phyloP scores from a whole-genome alignment of 345 rosid genomes.

The Syzygium jambos region DNA sequence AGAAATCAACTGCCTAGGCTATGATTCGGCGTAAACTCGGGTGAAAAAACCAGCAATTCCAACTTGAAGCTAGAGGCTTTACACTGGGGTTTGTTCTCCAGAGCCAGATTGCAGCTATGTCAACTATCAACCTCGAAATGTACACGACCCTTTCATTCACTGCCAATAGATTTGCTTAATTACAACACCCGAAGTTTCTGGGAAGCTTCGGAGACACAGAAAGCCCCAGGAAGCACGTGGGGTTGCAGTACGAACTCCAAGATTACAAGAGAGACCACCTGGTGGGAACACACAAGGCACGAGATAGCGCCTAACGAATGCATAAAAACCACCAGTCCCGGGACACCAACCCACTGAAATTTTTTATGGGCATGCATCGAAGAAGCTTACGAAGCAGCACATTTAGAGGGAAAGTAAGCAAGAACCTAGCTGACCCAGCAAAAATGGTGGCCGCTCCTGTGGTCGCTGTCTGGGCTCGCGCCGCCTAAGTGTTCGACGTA shows the following conservation, averaged over 20 bases:
- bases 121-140: background rate
- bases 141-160: background rate
- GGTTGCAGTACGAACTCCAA: background rate
- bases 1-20: background rate
- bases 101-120: background rate
- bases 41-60: background rate
- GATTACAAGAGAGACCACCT: background rate
- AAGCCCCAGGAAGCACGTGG: background rate
- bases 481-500: conserved; percentile 15
- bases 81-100: background rate
- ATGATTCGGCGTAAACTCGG: background rate
- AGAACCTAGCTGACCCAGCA: background rate
- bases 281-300: background rate
- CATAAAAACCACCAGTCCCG: background rate
- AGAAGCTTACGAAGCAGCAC: rapidly evolving
- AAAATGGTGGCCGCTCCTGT: conserved; percentile 11
- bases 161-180: background rate
- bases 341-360: background rate
- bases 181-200: background rate
- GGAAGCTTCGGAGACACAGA: background rate
- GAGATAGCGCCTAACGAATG: background rate
- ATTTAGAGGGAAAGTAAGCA: background rate
- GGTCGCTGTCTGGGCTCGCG: background rate
- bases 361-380: background rate
- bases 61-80: background rate